These are phyloP conservation scores for Scleromitrula shiraiana DNA, from an alignment of 2,329 filamentous ascomycete species.

Conservation along the genomic window DNA sequence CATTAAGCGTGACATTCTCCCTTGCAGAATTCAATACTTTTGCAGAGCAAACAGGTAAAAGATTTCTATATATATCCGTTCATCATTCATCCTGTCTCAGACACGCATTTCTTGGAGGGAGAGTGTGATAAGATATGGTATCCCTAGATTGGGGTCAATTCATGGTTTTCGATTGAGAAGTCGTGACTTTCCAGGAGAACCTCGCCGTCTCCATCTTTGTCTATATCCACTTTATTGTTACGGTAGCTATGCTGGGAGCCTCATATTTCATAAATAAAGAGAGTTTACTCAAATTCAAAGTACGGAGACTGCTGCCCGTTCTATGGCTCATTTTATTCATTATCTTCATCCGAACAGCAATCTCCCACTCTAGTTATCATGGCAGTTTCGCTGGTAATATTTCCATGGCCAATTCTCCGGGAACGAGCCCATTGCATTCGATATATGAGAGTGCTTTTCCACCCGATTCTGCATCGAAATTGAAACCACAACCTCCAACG, in stretches of 20 bases:
- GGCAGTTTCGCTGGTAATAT: not conserved
- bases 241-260: slow-evolving; percentile 1
- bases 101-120: too few species aligned
- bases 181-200: too few species aligned
- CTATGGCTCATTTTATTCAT: slow-evolving; percentile 1
- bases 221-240: not conserved
- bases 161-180: not conserved
- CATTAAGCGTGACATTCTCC: too few species aligned
- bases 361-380: not conserved
- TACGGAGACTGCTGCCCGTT: slow-evolving; percentile 2
- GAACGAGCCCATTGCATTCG: not conserved
- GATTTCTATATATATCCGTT: too few species aligned
- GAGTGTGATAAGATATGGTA: too few species aligned
- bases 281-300: slow-evolving; percentile 6
- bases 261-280: slow-evolving; percentile 1
- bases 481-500: slow-evolving; percentile 2
- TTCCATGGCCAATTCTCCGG: not conserved
- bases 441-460: not conserved
- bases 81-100: too few species aligned
- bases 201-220: not conserved
- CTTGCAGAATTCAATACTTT: too few species aligned
- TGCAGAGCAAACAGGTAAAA: too few species aligned
- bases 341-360: not conserved
- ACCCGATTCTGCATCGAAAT: not conserved
- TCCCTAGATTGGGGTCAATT: not conserved